phyloP scores from a whole-genome alignment of 441 rosid genomes.

The Codiaeum variegatum region DNA sequence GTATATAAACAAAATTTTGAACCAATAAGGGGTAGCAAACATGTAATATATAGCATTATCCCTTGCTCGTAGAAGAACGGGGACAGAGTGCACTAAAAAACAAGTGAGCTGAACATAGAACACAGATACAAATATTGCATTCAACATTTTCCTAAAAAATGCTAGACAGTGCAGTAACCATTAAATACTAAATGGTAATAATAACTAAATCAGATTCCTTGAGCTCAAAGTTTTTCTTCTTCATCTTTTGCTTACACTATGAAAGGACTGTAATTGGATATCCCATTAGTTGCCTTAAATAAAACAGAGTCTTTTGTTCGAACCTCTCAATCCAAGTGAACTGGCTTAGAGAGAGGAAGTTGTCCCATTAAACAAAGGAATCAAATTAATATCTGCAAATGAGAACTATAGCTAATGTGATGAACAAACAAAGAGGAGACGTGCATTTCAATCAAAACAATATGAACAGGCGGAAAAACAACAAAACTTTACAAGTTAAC shows the following conservation, averaged over 20 bases:
- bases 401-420: not conserved
- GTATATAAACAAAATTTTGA: not conserved
- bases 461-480: too few relatives aligned
- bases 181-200: not conserved
- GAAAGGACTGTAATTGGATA: not conserved
- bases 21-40: not conserved
- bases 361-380: not conserved
- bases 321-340: too few relatives aligned
- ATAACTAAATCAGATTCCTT: not conserved
- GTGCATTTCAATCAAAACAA: not conserved
- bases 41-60: not conserved
- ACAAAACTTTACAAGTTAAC: too few relatives aligned
- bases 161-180: not conserved
- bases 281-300: too few relatives aligned
- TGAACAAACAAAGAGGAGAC: not conserved
- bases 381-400: not conserved
- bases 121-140: not conserved
- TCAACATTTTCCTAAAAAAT: not conserved
- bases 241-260: too few relatives aligned
- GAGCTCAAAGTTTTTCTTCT: not conserved
- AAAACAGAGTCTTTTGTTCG: too few relatives aligned
- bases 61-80: not conserved
- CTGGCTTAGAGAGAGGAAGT: too few relatives aligned
- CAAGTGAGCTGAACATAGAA: not conserved
- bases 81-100: not conserved